Evolutionary conservation across 2,329 filamentous ascomycete species (phyloP).

Genomic region (Lecanoromycetidae sp.): DNA sequence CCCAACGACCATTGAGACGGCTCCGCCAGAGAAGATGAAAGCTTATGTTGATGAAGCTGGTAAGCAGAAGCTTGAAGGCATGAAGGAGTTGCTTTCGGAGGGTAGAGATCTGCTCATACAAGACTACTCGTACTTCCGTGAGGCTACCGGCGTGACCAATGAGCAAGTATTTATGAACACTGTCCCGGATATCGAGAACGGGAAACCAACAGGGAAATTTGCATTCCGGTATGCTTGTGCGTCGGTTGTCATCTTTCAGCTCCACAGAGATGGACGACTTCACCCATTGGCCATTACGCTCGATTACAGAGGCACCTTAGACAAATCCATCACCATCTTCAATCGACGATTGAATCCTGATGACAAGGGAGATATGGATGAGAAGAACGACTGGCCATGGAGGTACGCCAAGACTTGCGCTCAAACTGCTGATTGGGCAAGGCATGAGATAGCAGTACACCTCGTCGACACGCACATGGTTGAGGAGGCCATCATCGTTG

Average conservation of each 20-base stretch:
- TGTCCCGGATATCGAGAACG: conserved; percentile 18
- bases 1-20: conserved; percentile 36
- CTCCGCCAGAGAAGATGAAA: conserved; percentile 24
- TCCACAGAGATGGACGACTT: conserved; percentile 34
- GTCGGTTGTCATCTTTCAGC: conserved; percentile 33
- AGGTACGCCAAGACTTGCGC: conserved; percentile 41
- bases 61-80: conserved; percentile 23
- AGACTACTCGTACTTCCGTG: conserved; percentile 35
- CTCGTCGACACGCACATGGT: conserved; percentile 36
- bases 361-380: conserved; percentile 23
- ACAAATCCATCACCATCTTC: conserved; percentile 38
- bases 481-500: conserved; percentile 39
- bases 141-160: conserved; percentile 25
- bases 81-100: conserved; percentile 25
- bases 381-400: conserved; percentile 40
- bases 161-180: conserved; percentile 22
- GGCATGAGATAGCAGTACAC: conserved; percentile 38
- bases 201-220: too few species aligned
- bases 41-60: conserved; percentile 28
- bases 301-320: conserved; percentile 32
- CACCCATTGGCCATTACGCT: conserved; percentile 39
- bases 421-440: conserved; percentile 38
- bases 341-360: conserved; percentile 33
- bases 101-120: conserved; percentile 30
- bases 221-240: conserved; percentile 28